These are phyloP conservation scores for Eragrostis curvula DNA, from an alignment of 176 grass and related monocot genomes.

Conservation along the genomic window DNA sequence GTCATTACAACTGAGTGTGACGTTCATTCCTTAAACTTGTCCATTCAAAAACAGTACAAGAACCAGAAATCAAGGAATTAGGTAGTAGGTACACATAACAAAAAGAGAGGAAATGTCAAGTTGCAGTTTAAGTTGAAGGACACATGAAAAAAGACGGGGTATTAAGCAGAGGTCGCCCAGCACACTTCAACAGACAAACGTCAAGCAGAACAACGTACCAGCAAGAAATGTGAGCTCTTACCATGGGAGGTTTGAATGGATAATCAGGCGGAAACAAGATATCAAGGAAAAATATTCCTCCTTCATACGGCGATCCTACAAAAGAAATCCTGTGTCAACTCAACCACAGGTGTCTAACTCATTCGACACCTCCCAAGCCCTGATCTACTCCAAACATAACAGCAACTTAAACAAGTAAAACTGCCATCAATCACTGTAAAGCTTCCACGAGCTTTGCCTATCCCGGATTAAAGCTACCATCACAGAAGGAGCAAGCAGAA, in stretches of 20 bases:
- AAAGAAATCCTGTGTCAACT: slow-evolving; percentile 13
- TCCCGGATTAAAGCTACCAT: not conserved
- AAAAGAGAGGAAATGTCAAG: not conserved
- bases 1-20: not conserved
- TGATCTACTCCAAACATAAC: not conserved
- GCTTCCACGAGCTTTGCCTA: slow-evolving; percentile 3
- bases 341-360: not conserved
- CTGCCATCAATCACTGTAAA: not conserved
- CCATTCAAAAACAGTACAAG: slow-evolving; percentile 21
- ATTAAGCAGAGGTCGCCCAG: not conserved
- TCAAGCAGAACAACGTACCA: not conserved
- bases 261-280: slow-evolving; percentile 84
- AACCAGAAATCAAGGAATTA: slow-evolving; percentile 12
- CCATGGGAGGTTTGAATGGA: slow-evolving; percentile 81
- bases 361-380: not conserved
- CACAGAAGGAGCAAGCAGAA: not conserved
- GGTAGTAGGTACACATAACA: slow-evolving; percentile 10
- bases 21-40: slow-evolving; percentile 33
- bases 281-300: slow-evolving; percentile 94
- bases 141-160: not conserved
- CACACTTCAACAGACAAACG: slow-evolving; percentile 10
- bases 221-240: slow-evolving; percentile 35
- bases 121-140: slow-evolving; percentile 15
- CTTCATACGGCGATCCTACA: slow-evolving; percentile 86
- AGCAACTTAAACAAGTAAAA: slow-evolving; percentile 22